Conservation (phyloP, 2,329 filamentous ascomycete genomes). For the Aureobasidium namibiae region DNA sequence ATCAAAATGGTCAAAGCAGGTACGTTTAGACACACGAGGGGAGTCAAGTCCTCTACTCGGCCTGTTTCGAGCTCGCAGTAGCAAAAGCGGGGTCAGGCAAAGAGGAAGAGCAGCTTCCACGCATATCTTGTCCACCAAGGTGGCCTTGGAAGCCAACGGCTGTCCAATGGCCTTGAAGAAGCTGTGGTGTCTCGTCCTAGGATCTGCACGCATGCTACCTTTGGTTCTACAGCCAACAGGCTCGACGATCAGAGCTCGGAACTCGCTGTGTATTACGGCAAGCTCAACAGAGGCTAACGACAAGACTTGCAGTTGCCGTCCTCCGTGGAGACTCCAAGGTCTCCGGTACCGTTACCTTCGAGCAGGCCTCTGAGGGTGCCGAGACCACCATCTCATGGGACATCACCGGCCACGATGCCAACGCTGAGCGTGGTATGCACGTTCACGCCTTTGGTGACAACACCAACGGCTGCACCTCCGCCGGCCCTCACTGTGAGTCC, state of each 20-base stretch:
- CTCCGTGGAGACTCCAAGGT: slow-evolving; percentile 97
- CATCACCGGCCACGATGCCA: slow-evolving; percentile 85
- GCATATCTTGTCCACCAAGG: slow-evolving; percentile 19
- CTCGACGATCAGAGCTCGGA: not conserved
- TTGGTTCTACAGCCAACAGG: not conserved
- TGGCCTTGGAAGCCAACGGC: slow-evolving; percentile 8
- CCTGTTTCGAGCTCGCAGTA: not conserved
- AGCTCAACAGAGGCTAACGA: not conserved
- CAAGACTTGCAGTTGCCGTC: slow-evolving; percentile 64
- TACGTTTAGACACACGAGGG: slow-evolving; percentile 42
- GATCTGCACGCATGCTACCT: not conserved
- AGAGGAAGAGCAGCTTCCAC: slow-evolving; percentile 33
- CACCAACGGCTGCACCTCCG: slow-evolving; percentile 99
- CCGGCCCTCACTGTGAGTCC: slow-evolving; percentile 87
- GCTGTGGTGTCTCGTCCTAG: not conserved
- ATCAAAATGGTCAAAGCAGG: slow-evolving; percentile 98
- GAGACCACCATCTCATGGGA: slow-evolving; percentile 87
- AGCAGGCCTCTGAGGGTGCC: slow-evolving; percentile 74
- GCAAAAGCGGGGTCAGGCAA: slow-evolving; percentile 17
- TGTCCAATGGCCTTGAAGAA: not conserved
- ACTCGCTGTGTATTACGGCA: not conserved
- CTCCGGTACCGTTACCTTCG: slow-evolving; percentile 87
- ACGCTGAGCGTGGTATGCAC: slow-evolving; percentile 96
- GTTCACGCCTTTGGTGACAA: slow-evolving; percentile 99
- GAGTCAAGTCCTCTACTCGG: not conserved